Conservation (phyloP, 169 alveolate genomes). For the Eimeria brunetti region DNA sequence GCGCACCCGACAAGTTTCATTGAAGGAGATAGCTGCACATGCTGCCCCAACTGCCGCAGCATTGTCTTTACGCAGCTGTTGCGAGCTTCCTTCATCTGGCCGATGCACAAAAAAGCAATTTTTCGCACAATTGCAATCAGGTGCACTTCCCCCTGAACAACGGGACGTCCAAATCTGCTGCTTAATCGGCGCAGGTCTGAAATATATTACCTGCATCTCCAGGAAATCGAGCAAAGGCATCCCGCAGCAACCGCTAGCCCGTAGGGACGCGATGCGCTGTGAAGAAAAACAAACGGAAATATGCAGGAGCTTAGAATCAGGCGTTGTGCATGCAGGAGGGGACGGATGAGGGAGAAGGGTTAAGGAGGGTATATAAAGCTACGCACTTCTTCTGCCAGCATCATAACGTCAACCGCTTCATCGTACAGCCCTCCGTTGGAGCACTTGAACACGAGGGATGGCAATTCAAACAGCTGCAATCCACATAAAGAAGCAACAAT, state of each 20-base stretch:
- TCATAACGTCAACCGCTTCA: conserved; percentile 54
- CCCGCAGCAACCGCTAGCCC: conserved; percentile 53
- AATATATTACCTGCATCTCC: conserved; percentile 33
- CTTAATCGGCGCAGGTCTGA: neutral
- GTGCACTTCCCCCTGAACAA: neutral
- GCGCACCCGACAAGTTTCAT: conserved; percentile 55
- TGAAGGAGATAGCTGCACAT: conserved; percentile 48
- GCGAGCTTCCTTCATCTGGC: conserved; percentile 56
- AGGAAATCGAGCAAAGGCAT: conserved; percentile 33
- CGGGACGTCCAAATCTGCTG: neutral
- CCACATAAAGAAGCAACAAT: neutral
- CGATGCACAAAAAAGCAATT: neutral
- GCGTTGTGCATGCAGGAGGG: neutral
- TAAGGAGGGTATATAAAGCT: neutral
- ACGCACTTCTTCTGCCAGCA: conserved; percentile 66
- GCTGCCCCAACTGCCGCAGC: conserved; percentile 69
- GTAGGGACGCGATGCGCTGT: conserved; percentile 49
- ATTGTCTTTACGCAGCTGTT: conserved; percentile 44
- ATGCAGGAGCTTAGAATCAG: neutral
- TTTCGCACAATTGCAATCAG: neutral
- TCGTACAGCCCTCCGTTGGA: conserved; percentile 63
- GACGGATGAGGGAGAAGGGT: neutral
- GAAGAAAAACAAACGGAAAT: neutral
- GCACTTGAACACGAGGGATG: conserved; percentile 45
- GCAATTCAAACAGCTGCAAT: conserved; percentile 48